Evolutionary conservation across 2,329 filamentous ascomycete genomes (phyloP).

Genomic region (Westerdykella aurantiaca): DNA sequence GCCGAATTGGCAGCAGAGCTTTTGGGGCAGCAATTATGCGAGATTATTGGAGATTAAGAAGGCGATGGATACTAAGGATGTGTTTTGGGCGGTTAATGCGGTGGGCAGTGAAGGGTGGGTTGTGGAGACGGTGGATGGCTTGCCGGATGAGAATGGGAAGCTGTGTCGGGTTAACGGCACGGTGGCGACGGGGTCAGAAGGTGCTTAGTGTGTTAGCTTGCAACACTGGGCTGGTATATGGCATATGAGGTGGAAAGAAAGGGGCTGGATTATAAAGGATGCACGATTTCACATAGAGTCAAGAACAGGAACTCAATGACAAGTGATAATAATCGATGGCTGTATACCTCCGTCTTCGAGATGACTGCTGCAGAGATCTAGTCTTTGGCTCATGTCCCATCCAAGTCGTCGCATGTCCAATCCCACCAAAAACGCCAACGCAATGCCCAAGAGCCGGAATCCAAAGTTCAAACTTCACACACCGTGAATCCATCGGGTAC

Average conservation of each 20-base stretch:
- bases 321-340: no score
- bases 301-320: no score
- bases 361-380: no score
- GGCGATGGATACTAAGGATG: constrained; percentile 13
- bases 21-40: constrained; percentile 30
- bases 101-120: constrained; percentile 22
- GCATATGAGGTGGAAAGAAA: no score
- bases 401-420: no score
- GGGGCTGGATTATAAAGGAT: no score
- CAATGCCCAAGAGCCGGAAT: background rate
- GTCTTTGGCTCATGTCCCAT: no score
- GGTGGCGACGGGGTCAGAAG: background rate
- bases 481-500: background rate
- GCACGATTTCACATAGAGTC: no score
- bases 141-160: constrained; percentile 22
- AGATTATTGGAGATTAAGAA: constrained; percentile 15
- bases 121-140: constrained; percentile 16
- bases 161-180: constrained; percentile 14
- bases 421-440: no score
- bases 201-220: background rate
- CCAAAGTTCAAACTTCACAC: background rate
- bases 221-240: no score
- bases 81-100: constrained; percentile 21
- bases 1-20: constrained; percentile 32
- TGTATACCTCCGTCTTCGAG: no score